phyloP scores from a whole-genome alignment of 2,329 filamentous ascomycete species.

The Fusarium nisikadoi region DNA sequence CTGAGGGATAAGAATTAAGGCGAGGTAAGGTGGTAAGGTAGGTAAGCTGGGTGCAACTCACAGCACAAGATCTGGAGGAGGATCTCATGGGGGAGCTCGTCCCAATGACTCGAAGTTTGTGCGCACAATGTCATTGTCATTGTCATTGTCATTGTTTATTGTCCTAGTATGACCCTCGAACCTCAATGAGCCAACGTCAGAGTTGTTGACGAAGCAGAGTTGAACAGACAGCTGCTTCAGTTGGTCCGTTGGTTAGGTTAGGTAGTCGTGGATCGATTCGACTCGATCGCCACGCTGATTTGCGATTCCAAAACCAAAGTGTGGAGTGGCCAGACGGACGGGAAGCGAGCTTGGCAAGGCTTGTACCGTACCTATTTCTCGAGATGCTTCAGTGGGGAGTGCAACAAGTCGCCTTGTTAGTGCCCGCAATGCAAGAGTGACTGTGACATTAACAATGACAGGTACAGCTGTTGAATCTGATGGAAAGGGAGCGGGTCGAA shows the following conservation, averaged over 20 bases:
- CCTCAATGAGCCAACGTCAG: background rate
- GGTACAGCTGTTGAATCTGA: background rate
- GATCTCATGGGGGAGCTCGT: slow-evolving; percentile 72
- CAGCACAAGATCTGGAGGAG: slow-evolving; percentile 71
- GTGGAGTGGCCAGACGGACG: slow-evolving; percentile 7
- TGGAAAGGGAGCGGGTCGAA: background rate
- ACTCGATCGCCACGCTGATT: slow-evolving; percentile 11
- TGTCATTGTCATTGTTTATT: slow-evolving; percentile 6
- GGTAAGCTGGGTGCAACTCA: slow-evolving; percentile 52
- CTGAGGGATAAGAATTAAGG: slow-evolving; percentile 29
- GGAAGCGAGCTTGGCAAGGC: slow-evolving; percentile 30
- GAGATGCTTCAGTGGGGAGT: background rate
- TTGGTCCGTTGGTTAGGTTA: background rate
- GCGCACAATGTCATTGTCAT: slow-evolving; percentile 45
- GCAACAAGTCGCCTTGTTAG: background rate
- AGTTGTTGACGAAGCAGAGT: slow-evolving; percentile 2
- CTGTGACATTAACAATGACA: slow-evolving; percentile 1
- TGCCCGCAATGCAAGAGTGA: background rate
- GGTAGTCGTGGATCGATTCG: background rate
- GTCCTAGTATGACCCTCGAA: background rate
- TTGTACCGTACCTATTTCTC: slow-evolving; percentile 1
- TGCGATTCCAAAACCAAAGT: slow-evolving; percentile 5
- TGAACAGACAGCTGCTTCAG: background rate
- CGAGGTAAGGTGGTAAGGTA: background rate
- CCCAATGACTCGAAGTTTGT: slow-evolving; percentile 45